Evolutionary conservation across 495 filamentous ascomycete genomes (phyloP), one percentile per base, ranked within the genome.

Genomic region (Penicillium egyptiacum): DNA sequence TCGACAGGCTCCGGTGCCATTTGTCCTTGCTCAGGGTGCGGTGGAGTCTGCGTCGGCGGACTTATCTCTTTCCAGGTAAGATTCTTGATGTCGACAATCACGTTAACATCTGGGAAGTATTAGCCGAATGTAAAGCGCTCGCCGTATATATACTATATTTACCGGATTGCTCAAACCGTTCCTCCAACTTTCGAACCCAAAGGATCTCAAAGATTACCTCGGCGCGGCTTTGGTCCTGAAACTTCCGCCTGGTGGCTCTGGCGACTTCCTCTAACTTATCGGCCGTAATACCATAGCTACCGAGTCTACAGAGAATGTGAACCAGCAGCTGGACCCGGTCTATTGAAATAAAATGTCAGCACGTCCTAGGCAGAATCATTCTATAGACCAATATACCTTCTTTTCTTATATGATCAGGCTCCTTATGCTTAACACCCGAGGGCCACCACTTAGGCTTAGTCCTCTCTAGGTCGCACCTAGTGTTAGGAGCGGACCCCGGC

Each of bases 381-480:
- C 10, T 56, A 39, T 30, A 42, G 19, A n/a, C 9, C 28, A 26
- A 56, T 80, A 70, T 72, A 93, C 90, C 83, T 54, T 81, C 79
- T 75, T 89, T 95, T 60, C 78, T 77, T 23, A 92, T 62, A 67
- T 97, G 91, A 62, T 96, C 90, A 0, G 92, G 91, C 72, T 96
- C 92, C 63, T 81, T 89, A 68, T 94, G 89, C 17, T 82, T 76
- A 41, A 70, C 64, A 53, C 61, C 60, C 20, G 77, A 75, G 0
- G 90, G 90, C 92, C 92, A 97, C 89, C 90, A 96, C 14, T 78
- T 75, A 12, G 92, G 92, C 28, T 83, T 83, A 42, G 80, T 86
- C 30, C 76, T 72, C 40, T 87, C 79, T 4, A 75, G 76, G 28
- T 79, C 73, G 3, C 70, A 67, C 20, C 65, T 71, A 12, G 68